phyloP scores from a whole-genome alignment of 305 asterid species.

The Fraxinus sp. region DNA sequence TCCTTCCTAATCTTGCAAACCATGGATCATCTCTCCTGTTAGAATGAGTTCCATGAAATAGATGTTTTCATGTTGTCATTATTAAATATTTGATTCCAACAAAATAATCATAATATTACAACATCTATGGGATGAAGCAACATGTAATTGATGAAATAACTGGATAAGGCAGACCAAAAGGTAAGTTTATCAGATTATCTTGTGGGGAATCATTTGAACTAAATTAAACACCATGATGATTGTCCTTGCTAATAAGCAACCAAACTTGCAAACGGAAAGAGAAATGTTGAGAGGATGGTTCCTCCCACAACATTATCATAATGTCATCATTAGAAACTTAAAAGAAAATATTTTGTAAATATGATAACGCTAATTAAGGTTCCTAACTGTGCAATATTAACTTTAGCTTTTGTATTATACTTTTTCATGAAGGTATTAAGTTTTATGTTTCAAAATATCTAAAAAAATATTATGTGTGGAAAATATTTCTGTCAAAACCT shows the following conservation, averaged over 20 bases:
- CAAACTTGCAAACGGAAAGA: neutral
- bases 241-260: slow-evolving; percentile 4
- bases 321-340: neutral
- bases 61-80: neutral
- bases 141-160: neutral
- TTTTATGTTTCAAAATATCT: neutral
- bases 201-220: neutral
- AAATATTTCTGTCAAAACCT: neutral
- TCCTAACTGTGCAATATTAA: neutral
- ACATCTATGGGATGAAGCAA: neutral
- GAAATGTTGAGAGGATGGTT: neutral
- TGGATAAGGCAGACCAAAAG: neutral
- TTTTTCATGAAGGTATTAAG: neutral
- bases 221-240: neutral
- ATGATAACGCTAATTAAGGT: neutral
- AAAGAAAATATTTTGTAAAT: neutral
- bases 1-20: slow-evolving; percentile 76
- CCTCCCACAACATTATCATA: neutral
- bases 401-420: neutral
- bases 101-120: neutral
- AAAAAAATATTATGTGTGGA: neutral
- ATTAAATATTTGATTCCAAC: slow-evolving; percentile 3
- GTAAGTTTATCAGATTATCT: neutral
- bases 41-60: slow-evolving; percentile 21
- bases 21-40: slow-evolving; percentile 82